Conservation (phyloP, 352 stramenopile species). For the Pythium aristosporum region DNA sequence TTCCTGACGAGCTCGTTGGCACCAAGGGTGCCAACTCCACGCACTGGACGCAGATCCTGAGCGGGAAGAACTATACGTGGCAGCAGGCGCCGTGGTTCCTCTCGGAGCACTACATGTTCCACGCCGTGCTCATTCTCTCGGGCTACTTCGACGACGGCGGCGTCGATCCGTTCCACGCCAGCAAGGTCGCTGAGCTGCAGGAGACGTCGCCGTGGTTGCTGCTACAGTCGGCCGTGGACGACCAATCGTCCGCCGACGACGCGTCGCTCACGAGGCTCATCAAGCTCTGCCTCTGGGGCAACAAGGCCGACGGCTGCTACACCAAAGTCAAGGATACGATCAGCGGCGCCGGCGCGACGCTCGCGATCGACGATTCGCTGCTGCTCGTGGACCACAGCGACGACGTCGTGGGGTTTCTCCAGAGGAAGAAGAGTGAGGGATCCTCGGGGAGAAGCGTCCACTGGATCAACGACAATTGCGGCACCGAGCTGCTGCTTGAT, state of each 20-base stretch:
- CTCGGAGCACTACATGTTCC: conserved; percentile 75
- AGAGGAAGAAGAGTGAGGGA: conserved; percentile 7
- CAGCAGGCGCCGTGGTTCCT: conserved; percentile 76
- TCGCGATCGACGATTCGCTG: conserved; percentile 58
- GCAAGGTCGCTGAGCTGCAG: conserved; percentile 55
- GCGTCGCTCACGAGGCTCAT: conserved; percentile 51
- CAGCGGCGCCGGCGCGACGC: conserved; percentile 45
- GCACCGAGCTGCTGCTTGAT: conserved; percentile 69
- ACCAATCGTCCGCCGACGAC: conserved; percentile 29
- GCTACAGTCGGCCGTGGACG: conserved; percentile 49
- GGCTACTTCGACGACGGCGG: conserved; percentile 57
- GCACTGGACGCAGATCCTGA: conserved; percentile 50
- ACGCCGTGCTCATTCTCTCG: conserved; percentile 57
- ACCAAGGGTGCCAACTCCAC: conserved; percentile 38
- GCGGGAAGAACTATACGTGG: conserved; percentile 55
- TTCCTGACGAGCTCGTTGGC: conserved; percentile 41
- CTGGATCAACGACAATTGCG: conserved; percentile 83
- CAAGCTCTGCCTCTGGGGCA: conserved; percentile 76
- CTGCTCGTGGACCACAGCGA: conserved; percentile 59
- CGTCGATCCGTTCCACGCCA: conserved; percentile 68
- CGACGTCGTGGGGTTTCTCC: conserved; percentile 45
- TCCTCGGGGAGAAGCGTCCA: conserved; percentile 26
- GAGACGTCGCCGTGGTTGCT: conserved; percentile 55
- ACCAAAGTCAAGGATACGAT: conserved; percentile 73
- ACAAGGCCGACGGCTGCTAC: conserved; percentile 78